These are phyloP conservation scores for Capillidium heterosporum DNA, from an alignment of 371 early-diverging fungal species.

Conservation along the genomic window DNA sequence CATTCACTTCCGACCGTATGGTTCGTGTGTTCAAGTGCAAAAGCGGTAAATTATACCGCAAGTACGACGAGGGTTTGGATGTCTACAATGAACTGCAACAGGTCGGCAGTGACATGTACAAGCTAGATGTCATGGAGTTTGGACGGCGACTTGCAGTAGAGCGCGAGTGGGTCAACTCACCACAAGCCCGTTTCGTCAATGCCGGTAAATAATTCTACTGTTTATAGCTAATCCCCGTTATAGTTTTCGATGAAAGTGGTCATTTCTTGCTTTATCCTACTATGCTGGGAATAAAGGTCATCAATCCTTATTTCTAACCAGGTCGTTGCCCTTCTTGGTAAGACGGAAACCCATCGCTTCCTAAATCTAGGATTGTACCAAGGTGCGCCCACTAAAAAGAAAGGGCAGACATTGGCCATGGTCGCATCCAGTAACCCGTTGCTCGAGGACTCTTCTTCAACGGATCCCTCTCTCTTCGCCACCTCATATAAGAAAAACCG, in stretches of 20 bases:
- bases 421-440: slow-evolving; percentile 77
- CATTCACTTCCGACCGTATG: slow-evolving; percentile 55
- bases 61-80: slow-evolving; percentile 77
- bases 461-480: slow-evolving; percentile 75
- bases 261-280: slow-evolving; percentile 78
- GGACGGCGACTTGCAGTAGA: slow-evolving; percentile 83
- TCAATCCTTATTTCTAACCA: slow-evolving; percentile 70
- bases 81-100: slow-evolving; percentile 77
- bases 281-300: slow-evolving; percentile 83
- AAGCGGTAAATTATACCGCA: slow-evolving; percentile 70
- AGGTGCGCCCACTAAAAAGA: slow-evolving; percentile 63
- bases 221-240: neutral
- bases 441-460: slow-evolving; percentile 38
- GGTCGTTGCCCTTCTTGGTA: slow-evolving; percentile 69
- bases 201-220: slow-evolving; percentile 25
- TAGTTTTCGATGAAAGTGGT: slow-evolving; percentile 84
- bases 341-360: slow-evolving; percentile 80
- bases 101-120: slow-evolving; percentile 51
- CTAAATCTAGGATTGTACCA: slow-evolving; percentile 76
- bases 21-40: slow-evolving; percentile 69
- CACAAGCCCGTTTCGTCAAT: slow-evolving; percentile 46
- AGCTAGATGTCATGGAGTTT: slow-evolving; percentile 93
- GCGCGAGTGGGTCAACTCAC: slow-evolving; percentile 58
- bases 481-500: slow-evolving; percentile 82
- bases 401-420: slow-evolving; percentile 60